A percentile compares a stretch with the other conserved stretches of the same genome.
phyloP scores from a whole-genome alignment of 2,329 filamentous ascomycete genomes.

The Beauveria pseudobassiana region DNA sequence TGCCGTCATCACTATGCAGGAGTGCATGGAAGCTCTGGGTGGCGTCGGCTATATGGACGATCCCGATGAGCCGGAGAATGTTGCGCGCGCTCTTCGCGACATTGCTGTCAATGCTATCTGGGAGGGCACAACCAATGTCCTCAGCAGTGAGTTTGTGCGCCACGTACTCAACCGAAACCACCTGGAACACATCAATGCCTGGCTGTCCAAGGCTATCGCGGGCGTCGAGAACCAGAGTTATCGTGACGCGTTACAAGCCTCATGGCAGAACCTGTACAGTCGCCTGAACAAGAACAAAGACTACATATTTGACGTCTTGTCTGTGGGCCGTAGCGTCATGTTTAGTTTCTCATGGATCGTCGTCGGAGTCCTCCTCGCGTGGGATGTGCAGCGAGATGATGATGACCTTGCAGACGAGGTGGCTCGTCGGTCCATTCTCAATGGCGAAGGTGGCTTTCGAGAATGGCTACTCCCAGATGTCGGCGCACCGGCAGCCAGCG shows the following conservation, averaged over 20 bases:
- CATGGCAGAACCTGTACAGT: neutral
- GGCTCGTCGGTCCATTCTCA: constrained; percentile 8
- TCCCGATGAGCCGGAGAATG: constrained; percentile 13
- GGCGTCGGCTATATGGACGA: constrained; percentile 15
- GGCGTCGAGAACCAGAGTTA: neutral
- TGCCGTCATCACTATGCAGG: constrained; percentile 10
- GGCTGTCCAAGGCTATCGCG: constrained; percentile 1
- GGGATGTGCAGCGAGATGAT: constrained; percentile 7
- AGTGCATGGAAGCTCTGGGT: constrained; percentile 13
- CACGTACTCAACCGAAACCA: constrained; percentile 9
- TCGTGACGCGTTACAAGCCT: neutral
- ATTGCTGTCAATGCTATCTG: constrained; percentile 13
- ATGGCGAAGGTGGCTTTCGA: constrained; percentile 11
- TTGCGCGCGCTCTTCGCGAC: constrained; percentile 11
- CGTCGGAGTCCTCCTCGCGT: constrained; percentile 6
- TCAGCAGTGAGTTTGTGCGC: constrained; percentile 13
- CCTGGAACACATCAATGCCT: neutral
- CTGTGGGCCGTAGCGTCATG: constrained; percentile 11
- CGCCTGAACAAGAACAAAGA: neutral
- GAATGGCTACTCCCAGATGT: constrained; percentile 11
- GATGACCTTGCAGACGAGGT: constrained; percentile 7
- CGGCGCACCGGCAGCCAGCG: neutral
- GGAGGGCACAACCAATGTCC: constrained; percentile 15
- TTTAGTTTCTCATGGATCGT: constrained; percentile 13
- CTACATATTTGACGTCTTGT: constrained; percentile 4